A percentile compares a stretch with the other conserved stretches of the same genome.
phyloP scores from a whole-genome alignment of 371 early-diverging fungal genomes.

The Apophysomyces elegans region DNA sequence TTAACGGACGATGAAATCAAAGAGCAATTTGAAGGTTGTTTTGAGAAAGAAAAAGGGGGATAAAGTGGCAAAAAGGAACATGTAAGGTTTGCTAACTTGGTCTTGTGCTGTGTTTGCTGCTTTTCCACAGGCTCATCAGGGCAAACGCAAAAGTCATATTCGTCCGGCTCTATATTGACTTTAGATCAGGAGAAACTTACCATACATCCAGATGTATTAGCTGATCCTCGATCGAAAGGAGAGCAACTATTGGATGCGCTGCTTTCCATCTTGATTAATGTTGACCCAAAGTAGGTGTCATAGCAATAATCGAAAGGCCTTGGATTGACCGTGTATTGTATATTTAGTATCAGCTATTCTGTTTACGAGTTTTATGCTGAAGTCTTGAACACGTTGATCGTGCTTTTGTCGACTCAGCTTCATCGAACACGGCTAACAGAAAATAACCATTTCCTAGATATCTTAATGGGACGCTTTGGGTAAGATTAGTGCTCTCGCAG shows the following conservation, averaged over 20 bases:
- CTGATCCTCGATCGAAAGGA: constrained; percentile 50
- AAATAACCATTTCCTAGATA: constrained; percentile 66
- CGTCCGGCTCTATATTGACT: constrained; percentile 24
- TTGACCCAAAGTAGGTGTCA: constrained; percentile 62
- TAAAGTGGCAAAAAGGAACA: too few species aligned
- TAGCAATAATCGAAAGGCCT: neutral
- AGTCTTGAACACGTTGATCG: constrained; percentile 63
- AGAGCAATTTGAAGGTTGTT: constrained; percentile 64
- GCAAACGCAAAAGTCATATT: constrained; percentile 10
- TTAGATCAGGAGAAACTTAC: constrained; percentile 46
- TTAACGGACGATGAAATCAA: constrained; percentile 59
- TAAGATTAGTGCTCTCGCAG: constrained; percentile 15
- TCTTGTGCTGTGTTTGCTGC: too few species aligned
- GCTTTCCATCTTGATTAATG: constrained; percentile 60
- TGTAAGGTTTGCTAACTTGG: too few species aligned
- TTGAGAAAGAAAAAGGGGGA: neutral
- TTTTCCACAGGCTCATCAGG: too few species aligned
- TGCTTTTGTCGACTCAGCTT: constrained; percentile 69
- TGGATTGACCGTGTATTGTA: neutral
- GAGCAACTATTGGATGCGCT: constrained; percentile 66
- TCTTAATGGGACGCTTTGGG: constrained; percentile 60
- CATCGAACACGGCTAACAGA: constrained; percentile 48
- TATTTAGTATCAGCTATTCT: constrained; percentile 53
- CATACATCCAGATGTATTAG: constrained; percentile 42
- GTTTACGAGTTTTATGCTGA: constrained; percentile 78